Evolutionary conservation across 345 rosid genomes (phyloP).

Genomic region (Atalantia buxifolia): DNA sequence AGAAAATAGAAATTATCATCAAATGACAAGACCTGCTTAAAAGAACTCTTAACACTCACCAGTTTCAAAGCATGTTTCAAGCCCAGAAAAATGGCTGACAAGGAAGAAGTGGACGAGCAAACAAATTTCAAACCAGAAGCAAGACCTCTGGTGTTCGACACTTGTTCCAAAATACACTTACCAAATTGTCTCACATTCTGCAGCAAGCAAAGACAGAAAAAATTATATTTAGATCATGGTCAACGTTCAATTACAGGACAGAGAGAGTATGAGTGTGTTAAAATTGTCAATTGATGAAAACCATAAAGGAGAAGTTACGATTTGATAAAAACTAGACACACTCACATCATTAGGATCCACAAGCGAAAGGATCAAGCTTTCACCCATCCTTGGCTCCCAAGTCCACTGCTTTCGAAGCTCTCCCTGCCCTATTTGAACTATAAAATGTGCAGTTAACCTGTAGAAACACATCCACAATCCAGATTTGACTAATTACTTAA

Average conservation of each 20-base stretch:
- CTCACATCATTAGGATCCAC: slow-evolving; percentile 81
- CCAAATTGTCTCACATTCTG: slow-evolving; percentile 89
- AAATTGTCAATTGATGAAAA: slow-evolving; percentile 7
- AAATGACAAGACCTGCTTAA: slow-evolving; percentile 4
- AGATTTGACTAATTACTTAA: background rate
- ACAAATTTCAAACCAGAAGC: slow-evolving; percentile 83
- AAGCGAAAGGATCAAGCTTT: slow-evolving; percentile 79
- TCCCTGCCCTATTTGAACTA: slow-evolving; percentile 59
- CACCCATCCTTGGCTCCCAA: slow-evolving; percentile 91
- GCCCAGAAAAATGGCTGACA: slow-evolving; percentile 60
- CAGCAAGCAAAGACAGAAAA: slow-evolving; percentile 23
- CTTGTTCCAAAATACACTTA: slow-evolving; percentile 80
- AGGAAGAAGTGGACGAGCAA: slow-evolving; percentile 55
- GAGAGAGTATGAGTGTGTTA: background rate
- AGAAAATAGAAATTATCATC: slow-evolving; percentile 3
- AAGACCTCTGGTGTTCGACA: slow-evolving; percentile 82
- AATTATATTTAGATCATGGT: slow-evolving; percentile 2
- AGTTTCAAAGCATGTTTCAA: slow-evolving; percentile 74
- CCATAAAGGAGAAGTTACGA: background rate
- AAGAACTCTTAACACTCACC: slow-evolving; percentile 42
- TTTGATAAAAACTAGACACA: slow-evolving; percentile 9
- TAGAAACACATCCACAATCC: slow-evolving; percentile 20
- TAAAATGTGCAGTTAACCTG: slow-evolving; percentile 78
- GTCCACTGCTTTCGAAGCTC: slow-evolving; percentile 77
- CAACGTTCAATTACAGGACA: slow-evolving; percentile 9